A percentile compares a stretch with the other conserved stretches of the same genome.
Evolutionary conservation across 2,329 filamentous ascomycete species (phyloP).

Genomic region (Zasmidium citrigriseum): DNA sequence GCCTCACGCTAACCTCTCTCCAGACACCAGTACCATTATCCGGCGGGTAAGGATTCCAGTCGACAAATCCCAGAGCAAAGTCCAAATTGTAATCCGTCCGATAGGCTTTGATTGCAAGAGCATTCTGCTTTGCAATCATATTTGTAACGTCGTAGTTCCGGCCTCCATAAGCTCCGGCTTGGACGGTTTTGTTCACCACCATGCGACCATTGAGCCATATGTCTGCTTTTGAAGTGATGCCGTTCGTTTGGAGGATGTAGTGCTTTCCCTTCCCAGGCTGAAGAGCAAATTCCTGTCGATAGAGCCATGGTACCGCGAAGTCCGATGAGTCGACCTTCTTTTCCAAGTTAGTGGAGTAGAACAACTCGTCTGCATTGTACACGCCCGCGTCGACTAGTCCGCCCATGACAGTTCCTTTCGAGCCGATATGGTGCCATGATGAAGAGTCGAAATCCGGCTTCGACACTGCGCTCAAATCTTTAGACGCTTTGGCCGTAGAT

Average conservation of each 20-base stretch:
- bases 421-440: conserved; percentile 10
- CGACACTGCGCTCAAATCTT: conserved; percentile 1
- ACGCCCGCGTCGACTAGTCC: conserved; percentile 10
- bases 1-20: conserved; percentile 8
- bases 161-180: conserved; percentile 14
- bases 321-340: conserved; percentile 4
- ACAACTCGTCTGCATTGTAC: conserved; percentile 8
- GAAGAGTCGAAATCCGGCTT: conserved; percentile 7
- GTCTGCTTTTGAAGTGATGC: conserved; percentile 16
- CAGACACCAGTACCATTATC: conserved; percentile 16
- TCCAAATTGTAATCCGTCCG: conserved; percentile 8
- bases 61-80: conserved; percentile 12
- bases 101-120: conserved; percentile 7
- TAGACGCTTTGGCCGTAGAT: conserved; percentile 6
- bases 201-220: conserved; percentile 11
- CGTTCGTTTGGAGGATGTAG: conserved; percentile 10
- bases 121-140: conserved; percentile 2
- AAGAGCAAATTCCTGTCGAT: conserved; percentile 9
- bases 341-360: conserved; percentile 11
- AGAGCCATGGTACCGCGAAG: conserved; percentile 10
- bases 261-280: conserved; percentile 6
- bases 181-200: conserved; percentile 2
- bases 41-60: conserved; percentile 15
- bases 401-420: conserved; percentile 10
- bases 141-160: conserved; percentile 13